Evolutionary conservation across 768 basidiomycete genomes (phyloP).

Genomic region (Galerina sulciceps): DNA sequence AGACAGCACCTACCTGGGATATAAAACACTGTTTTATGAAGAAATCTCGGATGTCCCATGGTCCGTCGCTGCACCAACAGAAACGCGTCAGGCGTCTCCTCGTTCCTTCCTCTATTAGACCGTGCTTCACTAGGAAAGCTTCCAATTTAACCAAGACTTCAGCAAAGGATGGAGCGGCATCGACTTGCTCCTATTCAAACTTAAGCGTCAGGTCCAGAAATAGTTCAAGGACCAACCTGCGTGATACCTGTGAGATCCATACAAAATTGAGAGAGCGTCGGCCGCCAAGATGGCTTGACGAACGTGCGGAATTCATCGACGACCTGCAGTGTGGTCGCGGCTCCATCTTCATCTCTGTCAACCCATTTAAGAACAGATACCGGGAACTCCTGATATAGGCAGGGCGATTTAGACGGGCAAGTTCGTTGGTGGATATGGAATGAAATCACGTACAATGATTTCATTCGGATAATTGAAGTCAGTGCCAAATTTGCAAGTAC

Average conservation of each 20-base stretch:
- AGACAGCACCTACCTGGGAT: slow-evolving; percentile 58
- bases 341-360: slow-evolving; percentile 56
- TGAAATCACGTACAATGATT: slow-evolving; percentile 75
- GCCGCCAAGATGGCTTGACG: slow-evolving; percentile 87
- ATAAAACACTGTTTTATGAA: slow-evolving; percentile 91
- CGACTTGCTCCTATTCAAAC: slow-evolving; percentile 71
- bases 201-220: not conserved
- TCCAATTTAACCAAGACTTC: slow-evolving; percentile 67
- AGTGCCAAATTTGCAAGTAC: slow-evolving; percentile 72
- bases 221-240: slow-evolving; percentile 63
- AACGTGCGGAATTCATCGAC: slow-evolving; percentile 87
- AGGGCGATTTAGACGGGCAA: not conserved
- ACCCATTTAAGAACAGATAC: slow-evolving; percentile 88
- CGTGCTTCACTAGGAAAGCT: slow-evolving; percentile 71
- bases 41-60: slow-evolving; percentile 84
- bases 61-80: slow-evolving; percentile 86
- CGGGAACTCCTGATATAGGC: slow-evolving; percentile 79
- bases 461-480: slow-evolving; percentile 91
- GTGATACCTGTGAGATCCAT: slow-evolving; percentile 88
- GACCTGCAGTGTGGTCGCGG: slow-evolving; percentile 62
- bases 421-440: not conserved
- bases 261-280: slow-evolving; percentile 83
- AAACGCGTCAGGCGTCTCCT: slow-evolving; percentile 64
- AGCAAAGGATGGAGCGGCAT: slow-evolving; percentile 76
- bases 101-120: slow-evolving; percentile 64